These are phyloP conservation scores for Batrachochytrium dendrobatidis DNA, from an alignment of 371 early-diverging fungal genomes.

Conservation along the genomic window DNA sequence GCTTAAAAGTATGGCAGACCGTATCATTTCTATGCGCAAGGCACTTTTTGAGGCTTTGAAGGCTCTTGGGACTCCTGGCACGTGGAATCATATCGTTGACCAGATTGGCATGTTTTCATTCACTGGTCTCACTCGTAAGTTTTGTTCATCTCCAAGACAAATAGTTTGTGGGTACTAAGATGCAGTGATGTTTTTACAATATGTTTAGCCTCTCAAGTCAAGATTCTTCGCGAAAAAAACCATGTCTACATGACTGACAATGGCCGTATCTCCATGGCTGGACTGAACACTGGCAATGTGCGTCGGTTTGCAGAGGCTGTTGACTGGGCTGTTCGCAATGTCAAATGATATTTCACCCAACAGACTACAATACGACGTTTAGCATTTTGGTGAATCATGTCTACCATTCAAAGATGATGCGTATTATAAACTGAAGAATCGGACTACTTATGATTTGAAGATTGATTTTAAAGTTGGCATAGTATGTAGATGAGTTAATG, in stretches of 20 bases:
- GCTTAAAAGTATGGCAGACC: conserved; percentile 74
- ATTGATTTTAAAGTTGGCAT: too few species aligned
- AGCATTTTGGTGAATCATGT: too few species aligned
- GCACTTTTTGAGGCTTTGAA: conserved; percentile 55
- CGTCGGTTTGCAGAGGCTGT: conserved; percentile 67
- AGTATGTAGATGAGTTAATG: too few species aligned
- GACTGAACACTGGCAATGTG: conserved; percentile 76
- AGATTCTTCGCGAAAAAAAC: conserved; percentile 69
- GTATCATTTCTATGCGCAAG: conserved; percentile 83
- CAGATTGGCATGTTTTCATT: conserved; percentile 97
- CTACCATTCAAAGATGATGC: too few species aligned
- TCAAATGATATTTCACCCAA: too few species aligned
- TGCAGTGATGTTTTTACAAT: not conserved
- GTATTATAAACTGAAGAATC: too few species aligned
- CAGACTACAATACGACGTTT: too few species aligned
- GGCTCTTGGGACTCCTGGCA: conserved; percentile 76
- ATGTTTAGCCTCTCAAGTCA: conserved; percentile 40
- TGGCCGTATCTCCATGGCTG: conserved; percentile 93
- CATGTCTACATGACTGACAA: conserved; percentile 90
- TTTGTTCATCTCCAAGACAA: not conserved
- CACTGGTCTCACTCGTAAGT: conserved; percentile 70
- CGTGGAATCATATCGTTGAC: conserved; percentile 87
- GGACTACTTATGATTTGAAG: too few species aligned
- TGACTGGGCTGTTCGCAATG: conserved; percentile 37
- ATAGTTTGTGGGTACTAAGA: not conserved